Conservation (phyloP, 1,139 yeast species). For the Yamadazyma triangularis region DNA sequence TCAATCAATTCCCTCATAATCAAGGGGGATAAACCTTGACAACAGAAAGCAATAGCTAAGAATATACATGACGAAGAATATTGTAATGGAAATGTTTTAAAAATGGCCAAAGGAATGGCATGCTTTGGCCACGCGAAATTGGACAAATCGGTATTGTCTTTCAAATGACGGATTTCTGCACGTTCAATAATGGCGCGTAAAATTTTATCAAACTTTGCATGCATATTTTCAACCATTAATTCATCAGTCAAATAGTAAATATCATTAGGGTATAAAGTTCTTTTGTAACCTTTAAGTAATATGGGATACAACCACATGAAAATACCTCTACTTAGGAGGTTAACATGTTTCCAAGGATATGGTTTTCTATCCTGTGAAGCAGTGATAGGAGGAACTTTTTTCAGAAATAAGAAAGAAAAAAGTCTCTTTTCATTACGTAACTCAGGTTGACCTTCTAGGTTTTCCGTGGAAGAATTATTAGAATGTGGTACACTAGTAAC, state of each 20-base stretch:
- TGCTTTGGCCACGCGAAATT: constrained; percentile 34
- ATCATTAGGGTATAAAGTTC: constrained; percentile 39
- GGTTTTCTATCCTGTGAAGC: constrained; percentile 31
- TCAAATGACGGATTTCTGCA: constrained; percentile 20
- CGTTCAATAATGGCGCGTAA: constrained; percentile 20
- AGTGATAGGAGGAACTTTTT: constrained; percentile 31
- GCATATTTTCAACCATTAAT: constrained; percentile 39
- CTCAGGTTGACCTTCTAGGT: constrained; percentile 3
- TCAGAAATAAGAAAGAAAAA: constrained; percentile 31
- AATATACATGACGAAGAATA: constrained; percentile 30
- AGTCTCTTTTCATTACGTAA: constrained; percentile 25
- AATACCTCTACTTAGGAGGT: constrained; percentile 22
- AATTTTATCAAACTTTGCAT: constrained; percentile 23
- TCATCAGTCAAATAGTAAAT: constrained; percentile 36
- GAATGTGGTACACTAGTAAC: neutral
- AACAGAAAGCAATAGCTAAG: constrained; percentile 33
- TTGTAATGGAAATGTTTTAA: constrained; percentile 34
- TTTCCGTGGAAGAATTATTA: neutral
- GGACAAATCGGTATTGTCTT: constrained; percentile 18
- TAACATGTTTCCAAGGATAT: constrained; percentile 34
- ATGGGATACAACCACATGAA: constrained; percentile 44
- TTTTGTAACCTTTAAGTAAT: constrained; percentile 36
- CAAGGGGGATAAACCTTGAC: constrained; percentile 41
- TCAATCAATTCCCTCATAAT: constrained; percentile 36
- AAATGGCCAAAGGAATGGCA: constrained; percentile 33